Conservation (phyloP, 2,329 filamentous ascomycete species). For the Dothiorella sarmentorum region DNA sequence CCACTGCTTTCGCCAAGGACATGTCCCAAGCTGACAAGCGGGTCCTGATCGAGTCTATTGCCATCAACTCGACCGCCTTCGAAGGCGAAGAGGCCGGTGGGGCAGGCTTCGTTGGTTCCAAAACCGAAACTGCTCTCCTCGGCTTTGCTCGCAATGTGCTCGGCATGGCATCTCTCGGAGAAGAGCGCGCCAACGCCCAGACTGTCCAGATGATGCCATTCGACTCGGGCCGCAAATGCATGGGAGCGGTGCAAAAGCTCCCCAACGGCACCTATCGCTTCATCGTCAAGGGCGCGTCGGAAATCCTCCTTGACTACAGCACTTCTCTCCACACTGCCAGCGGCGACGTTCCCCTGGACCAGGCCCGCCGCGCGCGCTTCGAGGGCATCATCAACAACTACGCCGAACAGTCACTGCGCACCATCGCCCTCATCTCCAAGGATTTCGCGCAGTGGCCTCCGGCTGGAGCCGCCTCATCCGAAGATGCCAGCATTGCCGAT, state of each 20-base stretch:
- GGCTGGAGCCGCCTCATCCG: not conserved
- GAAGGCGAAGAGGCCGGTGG: constrained; percentile 45
- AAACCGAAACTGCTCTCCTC: constrained; percentile 56
- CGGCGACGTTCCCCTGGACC: not conserved
- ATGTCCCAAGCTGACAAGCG: constrained; percentile 36
- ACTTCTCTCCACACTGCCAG: constrained; percentile 19
- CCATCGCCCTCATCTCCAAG: constrained; percentile 41
- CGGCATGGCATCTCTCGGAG: constrained; percentile 47
- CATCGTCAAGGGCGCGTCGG: constrained; percentile 56
- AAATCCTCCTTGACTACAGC: constrained; percentile 46
- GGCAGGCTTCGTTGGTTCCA: constrained; percentile 50
- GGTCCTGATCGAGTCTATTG: constrained; percentile 26
- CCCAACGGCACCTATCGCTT: constrained; percentile 47
- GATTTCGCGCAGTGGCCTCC: constrained; percentile 40
- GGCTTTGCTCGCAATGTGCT: constrained; percentile 51
- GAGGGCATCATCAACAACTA: constrained; percentile 35
- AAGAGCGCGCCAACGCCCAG: constrained; percentile 47
- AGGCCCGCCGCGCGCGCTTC: constrained; percentile 21
- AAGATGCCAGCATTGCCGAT: not conserved
- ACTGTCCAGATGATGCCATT: constrained; percentile 53
- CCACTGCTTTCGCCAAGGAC: constrained; percentile 41
- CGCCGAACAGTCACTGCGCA: constrained; percentile 40
- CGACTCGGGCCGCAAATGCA: constrained; percentile 55
- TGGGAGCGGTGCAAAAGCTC: constrained; percentile 54
- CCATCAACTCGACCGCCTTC: constrained; percentile 52